phyloP scores from a whole-genome alignment of 2,329 filamentous ascomycete species.

The Pseudodiploospora longispora region DNA sequence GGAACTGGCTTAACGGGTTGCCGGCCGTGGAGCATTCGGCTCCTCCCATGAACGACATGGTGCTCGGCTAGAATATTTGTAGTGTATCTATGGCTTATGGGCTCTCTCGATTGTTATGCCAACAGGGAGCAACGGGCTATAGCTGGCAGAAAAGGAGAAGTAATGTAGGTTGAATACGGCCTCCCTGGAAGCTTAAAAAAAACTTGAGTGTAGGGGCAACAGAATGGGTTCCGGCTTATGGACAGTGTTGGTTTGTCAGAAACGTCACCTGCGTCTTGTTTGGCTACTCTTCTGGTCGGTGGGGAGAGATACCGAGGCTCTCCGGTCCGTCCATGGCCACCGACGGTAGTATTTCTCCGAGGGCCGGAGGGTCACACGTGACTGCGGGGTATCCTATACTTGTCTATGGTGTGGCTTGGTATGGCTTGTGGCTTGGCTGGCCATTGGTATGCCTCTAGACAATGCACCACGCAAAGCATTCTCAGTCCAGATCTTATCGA shows the following conservation, averaged over 20 bases:
- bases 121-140: no score
- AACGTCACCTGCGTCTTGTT: constrained; percentile 6
- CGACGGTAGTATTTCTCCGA: not conserved
- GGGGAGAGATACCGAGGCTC: constrained; percentile 11
- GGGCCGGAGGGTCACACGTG: constrained; percentile 20
- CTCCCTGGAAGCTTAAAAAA: not conserved
- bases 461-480: not conserved
- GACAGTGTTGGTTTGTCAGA: constrained; percentile 3
- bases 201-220: not conserved
- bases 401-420: not conserved
- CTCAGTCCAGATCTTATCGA: constrained; percentile 21
- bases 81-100: not conserved
- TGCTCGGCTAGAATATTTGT: constrained; percentile 12
- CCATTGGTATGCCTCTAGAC: not conserved
- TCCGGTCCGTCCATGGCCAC: constrained; percentile 3
- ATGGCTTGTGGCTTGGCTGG: constrained; percentile 4
- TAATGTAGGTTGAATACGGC: no score
- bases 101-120: not conserved
- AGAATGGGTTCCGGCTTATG: not conserved
- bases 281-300: constrained; percentile 1
- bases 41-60: constrained; percentile 91
- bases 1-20: constrained; percentile 95
- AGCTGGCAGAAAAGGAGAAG: no score
- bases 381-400: constrained; percentile 20
- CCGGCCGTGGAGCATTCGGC: constrained; percentile 94